Base-by-base conservation (phyloP, 345 rosid genomes). In the Linum usitatissimum region DNA sequence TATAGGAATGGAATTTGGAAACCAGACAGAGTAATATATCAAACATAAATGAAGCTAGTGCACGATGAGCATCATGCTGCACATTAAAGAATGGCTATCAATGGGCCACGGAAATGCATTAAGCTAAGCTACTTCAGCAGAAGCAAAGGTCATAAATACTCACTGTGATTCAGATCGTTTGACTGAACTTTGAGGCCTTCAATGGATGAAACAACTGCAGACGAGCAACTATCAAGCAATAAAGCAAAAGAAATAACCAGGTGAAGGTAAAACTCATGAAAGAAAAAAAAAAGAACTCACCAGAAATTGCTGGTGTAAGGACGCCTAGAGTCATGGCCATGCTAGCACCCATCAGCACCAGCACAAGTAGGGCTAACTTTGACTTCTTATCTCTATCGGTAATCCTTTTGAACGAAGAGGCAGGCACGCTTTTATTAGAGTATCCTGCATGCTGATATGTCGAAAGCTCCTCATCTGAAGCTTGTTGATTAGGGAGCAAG, bases 401-500 rank as follows among this genome's bases (percentile, higher is more conserved):
- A 59, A 81, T 74, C 71, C 70, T 77, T 76, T 78, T 90, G 67
- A 74, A 70, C 36, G 73, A 70, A 71, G 85, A 76, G 18, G 81
- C 65, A 65, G 66, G 77, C 53, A 40, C 18, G 68, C 66, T 77
- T 74, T 85, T 84, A 68, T 48, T 69, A 2, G 84, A 65, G 54
- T 81, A 72, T 30, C 80, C 79, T 12, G 75, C 76, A 9, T 71
- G 74, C 36, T 83, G 78, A 83, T 90, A 93, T 0, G 83, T 75
- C 14, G 97, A 84, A 67, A 90, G 82, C 76, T 90, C 99, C 80
- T 90, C 97, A 61, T 93, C 99, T 2, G 88, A 90, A 2, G 90
- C 85, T 74, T 93, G 99, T 65, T 84, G 84, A 73, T 90, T 93
- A 9, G 96, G 97, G 74, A 87, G 92, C 84, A 93, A 79, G 60